Base-by-base conservation (phyloP, 305 asterid genomes). In the Rubia peregrina region DNA sequence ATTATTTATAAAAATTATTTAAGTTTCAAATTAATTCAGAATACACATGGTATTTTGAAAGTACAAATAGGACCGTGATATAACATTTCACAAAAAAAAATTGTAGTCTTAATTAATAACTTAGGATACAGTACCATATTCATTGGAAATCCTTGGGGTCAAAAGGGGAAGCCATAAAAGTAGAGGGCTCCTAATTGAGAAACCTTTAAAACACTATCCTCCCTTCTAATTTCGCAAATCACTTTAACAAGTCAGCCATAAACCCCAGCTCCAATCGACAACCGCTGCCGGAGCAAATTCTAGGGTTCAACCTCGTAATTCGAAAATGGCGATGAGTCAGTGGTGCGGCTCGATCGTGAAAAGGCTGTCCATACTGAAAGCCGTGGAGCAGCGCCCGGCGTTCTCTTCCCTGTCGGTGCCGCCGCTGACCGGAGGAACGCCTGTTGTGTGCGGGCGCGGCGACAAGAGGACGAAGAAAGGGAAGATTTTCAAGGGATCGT, bases 401-500 rank as follows among this genome's bases (percentile, higher is more conserved):
- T 85, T 81, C 62, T 83, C 93, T 17, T 82, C 91, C 24, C 68
- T 83, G 30, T 76, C 87, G 70, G 69, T 85, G 17, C 71, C 87
- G 53, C 71, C 79, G 41, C 60, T 78, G 41, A 30, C 61, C 17
- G 5, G 46, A 17, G 85, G 51, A 66, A 78, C 77, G 17, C 88
- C 90, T 82, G 71, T 80, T 72, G 78, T 89, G 66, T 91, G 99
- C 78, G 95, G 99, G 17, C 84, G 96, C 78, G 97, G 99, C 3
- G 98, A 94, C 77, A 88, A 94, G 86, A 91, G 71, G 85, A 89
- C 96, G 49, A 86, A 87, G 83, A 91, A 77, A 71, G 96, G 99
- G 63, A 91, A 89, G 85, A 79, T 89, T 84, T 94, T 94, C 76
- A 91, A 91, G 79, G 96, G 88, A 3, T 87, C 97, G 48, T 91